These are phyloP conservation scores for Litsea cubeba DNA, from an alignment of 164 flowering plant genomes.

Conservation along the genomic window DNA sequence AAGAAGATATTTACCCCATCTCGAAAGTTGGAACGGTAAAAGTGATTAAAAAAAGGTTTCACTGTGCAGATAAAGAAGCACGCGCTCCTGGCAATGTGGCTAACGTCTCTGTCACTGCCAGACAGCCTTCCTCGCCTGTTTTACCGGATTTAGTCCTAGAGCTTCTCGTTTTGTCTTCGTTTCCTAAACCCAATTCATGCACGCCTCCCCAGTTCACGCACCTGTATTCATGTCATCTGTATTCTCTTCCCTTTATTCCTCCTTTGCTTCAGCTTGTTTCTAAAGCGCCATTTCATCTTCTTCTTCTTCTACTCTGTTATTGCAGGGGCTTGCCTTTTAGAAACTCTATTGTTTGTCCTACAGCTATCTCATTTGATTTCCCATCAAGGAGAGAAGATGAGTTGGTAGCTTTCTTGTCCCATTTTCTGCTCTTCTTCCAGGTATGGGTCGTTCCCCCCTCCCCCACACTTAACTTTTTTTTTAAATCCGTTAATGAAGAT, in stretches of 20 bases:
- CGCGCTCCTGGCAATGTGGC: not conserved
- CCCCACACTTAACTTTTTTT: not conserved
- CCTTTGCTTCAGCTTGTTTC: not conserved
- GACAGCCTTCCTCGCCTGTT: not conserved
- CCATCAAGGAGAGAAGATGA: not conserved
- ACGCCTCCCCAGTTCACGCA: not conserved
- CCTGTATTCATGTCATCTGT: not conserved
- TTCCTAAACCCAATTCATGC: not conserved
- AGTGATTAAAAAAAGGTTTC: too few species aligned
- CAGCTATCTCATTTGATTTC: not conserved
- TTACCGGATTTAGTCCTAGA: constrained; percentile 6
- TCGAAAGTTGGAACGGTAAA: too few species aligned
- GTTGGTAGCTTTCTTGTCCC: not conserved
- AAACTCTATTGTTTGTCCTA: not conserved
- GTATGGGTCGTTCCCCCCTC: not conserved
- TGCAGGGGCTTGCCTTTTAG: not conserved
- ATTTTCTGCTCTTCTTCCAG: too few species aligned
- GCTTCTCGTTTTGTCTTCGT: constrained; percentile 12
- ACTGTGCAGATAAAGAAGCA: not conserved
- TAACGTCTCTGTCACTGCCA: constrained; percentile 9
- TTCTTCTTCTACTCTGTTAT: not conserved
- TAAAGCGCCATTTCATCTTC: not conserved
- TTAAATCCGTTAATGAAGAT: not conserved
- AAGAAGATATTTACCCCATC: too few species aligned
- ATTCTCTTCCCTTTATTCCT: not conserved